Evolutionary conservation across 2,329 filamentous ascomycete genomes (phyloP).

Genomic region (Apiospora marii): DNA sequence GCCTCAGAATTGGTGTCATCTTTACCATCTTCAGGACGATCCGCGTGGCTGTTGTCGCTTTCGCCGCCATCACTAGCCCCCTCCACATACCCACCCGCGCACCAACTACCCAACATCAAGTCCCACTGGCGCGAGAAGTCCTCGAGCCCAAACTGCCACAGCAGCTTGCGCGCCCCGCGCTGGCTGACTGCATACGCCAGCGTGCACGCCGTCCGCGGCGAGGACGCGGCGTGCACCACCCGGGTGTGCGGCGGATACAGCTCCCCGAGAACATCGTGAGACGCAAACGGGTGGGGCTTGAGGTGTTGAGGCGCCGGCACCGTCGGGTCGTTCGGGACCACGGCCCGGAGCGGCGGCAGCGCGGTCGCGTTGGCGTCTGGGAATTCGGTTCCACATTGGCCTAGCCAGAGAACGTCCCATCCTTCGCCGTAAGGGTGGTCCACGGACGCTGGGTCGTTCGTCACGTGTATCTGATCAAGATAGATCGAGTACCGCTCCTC

Average conservation of each 20-base stretch:
- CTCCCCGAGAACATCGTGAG: background rate
- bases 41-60: background rate
- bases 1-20: background rate
- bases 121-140: constrained; percentile 39
- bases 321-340: constrained; percentile 26
- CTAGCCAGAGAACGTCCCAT: constrained; percentile 49
- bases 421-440: constrained; percentile 32
- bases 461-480: constrained; percentile 26
- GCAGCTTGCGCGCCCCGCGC: constrained; percentile 27
- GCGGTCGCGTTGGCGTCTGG: constrained; percentile 24
- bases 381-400: constrained; percentile 44
- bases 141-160: constrained; percentile 28
- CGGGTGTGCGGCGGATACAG: constrained; percentile 26
- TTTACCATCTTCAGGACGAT: too few species aligned
- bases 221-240: constrained; percentile 28
- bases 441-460: background rate
- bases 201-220: constrained; percentile 26
- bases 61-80: too few species aligned
- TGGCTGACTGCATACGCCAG: constrained; percentile 29
- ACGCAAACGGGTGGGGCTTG: constrained; percentile 24
- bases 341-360: constrained; percentile 27
- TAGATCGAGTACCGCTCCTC: constrained; percentile 22
- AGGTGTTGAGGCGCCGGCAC: constrained; percentile 24
- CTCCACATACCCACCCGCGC: constrained; percentile 31
- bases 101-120: constrained; percentile 38